Base-by-base conservation (phyloP, 2,329 filamentous ascomycete genomes). In the Xylaria sp. region DNA sequence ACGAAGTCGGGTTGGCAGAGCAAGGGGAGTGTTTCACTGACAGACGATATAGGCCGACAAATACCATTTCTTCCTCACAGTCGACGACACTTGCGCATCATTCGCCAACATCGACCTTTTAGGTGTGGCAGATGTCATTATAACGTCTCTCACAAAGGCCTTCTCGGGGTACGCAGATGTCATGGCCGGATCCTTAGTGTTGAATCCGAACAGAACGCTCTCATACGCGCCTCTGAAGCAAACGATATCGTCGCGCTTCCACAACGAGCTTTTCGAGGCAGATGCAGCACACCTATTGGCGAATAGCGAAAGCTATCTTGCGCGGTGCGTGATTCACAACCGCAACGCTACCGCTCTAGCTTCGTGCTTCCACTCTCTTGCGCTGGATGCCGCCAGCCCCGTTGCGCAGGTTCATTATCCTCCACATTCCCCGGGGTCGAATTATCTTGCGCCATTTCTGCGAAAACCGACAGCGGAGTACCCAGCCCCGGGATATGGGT, bases 141-240 rank as follows among this genome's bases (percentile, higher is more conserved):
- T 67, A 7, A 74, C 67, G n/a, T 70, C 68, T 1, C 55, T 87
- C 15, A 87, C 84, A n/a, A 87, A 87, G 71, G 78, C 79, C 1
- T 87, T 88, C 68, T 84, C 76, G 62, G 86, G 86, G 15, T 80
- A 80, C 61, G 78, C 83, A 21, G 79, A 88, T 66, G 60, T 68
- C 13, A 67, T 71, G 60, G 68, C 60, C 13, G 69, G 69, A 15
- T 70, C 65, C 7, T 37, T 69, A 10, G 65, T 60, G n/a, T 27
- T 72, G 37, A 72, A 72, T 47, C 70, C 70, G 1, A 65, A 65
- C 37, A 65, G 62, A 29, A 31, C 29, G 17, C 38, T 19, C 21
- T 53, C 47, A n/a, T 67, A 70, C 56, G 6, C 51, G 8, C 15
- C 49, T 5, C 57, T 71, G 35, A 67, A 67, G 54, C 62, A 37